Base-by-base conservation (phyloP, 108 stramenopile genomes). In the Cyclotella choctawhatcheeana region DNA sequence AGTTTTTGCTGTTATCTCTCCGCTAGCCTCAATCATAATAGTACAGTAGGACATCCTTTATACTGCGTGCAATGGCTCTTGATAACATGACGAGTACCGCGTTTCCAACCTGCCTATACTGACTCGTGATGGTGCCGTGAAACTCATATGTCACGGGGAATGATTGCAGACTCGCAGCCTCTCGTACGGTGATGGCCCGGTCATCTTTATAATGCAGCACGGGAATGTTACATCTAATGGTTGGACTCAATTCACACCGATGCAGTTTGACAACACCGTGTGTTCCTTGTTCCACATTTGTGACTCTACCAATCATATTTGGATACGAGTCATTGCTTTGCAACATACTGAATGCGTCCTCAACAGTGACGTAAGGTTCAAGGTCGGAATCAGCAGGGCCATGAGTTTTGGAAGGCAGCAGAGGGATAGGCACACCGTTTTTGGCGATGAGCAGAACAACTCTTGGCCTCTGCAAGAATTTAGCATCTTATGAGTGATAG, bases 101-200 rank as follows among this genome's bases (percentile, higher is more conserved):
- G 44, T 85, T 85, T 17, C 84, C 84, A 61, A 79, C 75, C 75
- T 85, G 84, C 22, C 60, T 51, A 45, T 76, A 82, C 54, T 85
- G 76, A 26, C 71, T 59, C 13, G 58, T 60, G 17, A 74, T 0
- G 43, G 26, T 68, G 33, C 84, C 84, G 58, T 50, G 44, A 68
- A 84, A 81, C 32, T 51, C 43, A 47, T 67, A 77, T 16, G 32
- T 30, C 14, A 67, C 12, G 17, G 84, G 84, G 61, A 84, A 77
- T 5, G 69, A 71, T 48, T 84, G 79, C 26, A 84, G 66, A 45
- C 48, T 34, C 0, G 79, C 76, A 21, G 68, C 63, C 67, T 84
- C 83, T 60, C 83, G 45, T 34, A 71, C 74, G 54, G 44, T 71
- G 8, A 84, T 70, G 30, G 18, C 58, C 21, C 83, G 74, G 32